Evolutionary conservation across 345 rosid species (phyloP).

Genomic region (Cardamine occulta): DNA sequence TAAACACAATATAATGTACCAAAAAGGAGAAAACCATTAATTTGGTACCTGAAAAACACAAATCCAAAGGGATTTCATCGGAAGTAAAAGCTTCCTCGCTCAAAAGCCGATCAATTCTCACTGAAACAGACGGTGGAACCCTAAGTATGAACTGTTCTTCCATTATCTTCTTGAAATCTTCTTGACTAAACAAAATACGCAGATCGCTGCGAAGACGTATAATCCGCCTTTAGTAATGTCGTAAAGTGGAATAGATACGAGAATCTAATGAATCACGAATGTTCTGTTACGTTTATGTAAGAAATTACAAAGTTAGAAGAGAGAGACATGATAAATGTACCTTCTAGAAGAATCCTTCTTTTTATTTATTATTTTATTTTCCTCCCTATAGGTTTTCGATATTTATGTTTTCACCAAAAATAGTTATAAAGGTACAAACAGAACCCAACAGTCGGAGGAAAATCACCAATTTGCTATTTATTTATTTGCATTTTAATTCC

Average conservation of each 20-base stretch:
- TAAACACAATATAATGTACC: not conserved
- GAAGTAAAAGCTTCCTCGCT: conserved; percentile 66
- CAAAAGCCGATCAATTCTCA: conserved; percentile 72
- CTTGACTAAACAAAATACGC: not conserved
- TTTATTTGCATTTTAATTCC: not conserved
- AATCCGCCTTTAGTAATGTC: not conserved
- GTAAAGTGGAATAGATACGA: not conserved
- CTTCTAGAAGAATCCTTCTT: conserved; percentile 4
- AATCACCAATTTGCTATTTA: not conserved
- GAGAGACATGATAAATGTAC: not conserved
- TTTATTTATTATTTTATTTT: not conserved
- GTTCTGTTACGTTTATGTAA: not conserved
- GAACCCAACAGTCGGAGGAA: not conserved
- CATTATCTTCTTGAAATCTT: conserved; percentile 45
- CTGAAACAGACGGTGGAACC: conserved; percentile 90
- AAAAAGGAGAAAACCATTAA: conserved; percentile 9
- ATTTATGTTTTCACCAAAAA: not conserved
- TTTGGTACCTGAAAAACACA: conserved; percentile 69
- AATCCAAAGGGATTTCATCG: conserved; percentile 82
- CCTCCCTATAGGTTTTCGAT: not conserved
- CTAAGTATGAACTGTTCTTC: conserved; percentile 96
- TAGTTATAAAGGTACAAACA: not conserved
- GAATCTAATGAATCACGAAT: not conserved
- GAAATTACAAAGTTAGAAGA: not conserved
- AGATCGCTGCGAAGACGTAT: not conserved